Evolutionary conservation across 106 monocot species (phyloP), one percentile per base, ranked within the genome.

Genomic region (Gastrodia elata): DNA sequence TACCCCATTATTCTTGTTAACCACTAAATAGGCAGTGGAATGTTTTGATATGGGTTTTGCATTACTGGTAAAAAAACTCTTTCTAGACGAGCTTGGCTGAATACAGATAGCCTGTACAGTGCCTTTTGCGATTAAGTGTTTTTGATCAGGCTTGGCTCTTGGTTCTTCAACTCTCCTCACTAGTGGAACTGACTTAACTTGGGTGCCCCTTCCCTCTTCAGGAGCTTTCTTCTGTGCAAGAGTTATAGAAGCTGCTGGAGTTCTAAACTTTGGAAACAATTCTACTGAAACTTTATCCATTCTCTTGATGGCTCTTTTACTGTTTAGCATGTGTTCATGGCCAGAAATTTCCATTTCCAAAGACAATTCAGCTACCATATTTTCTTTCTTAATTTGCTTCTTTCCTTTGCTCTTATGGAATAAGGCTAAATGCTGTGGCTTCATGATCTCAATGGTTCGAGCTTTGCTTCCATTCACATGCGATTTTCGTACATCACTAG

Each of bases 381-480:
- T 39, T 40, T 69, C 26, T 39, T 69, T 69, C 40, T 69, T 70
- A 70, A 30, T 71, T 0, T 68, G 52, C 25, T 14, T 28, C 25
- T 44, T 46, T 74, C 25, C 55, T 65, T 37, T 38, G 16, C 38
- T 67, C 20, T 67, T 52, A 40, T n/a, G 28, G 8, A 70, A 25
- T 24, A 18, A 38, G 8, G 74, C 32, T 24, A 18, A 38, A 16
- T 57, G 37, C 74, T 42, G 30, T 28, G 86, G 79, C 55, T 75
- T 79, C 39, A 82, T 80, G 46, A 80, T 68, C 20, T 77, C 82
- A 55, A 80, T 84, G 16, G 58, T 72, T 0, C 80, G 69, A 0
- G 4, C 28, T 71, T 80, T 64, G 13, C 48, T 68, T 56, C 46
- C 33, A 73, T 33, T 61, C 30, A 11, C 61, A 61, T 27, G 61